Conservation (phyloP, 192 early-diverging fungal species). For the Entomortierella parvispora region DNA sequence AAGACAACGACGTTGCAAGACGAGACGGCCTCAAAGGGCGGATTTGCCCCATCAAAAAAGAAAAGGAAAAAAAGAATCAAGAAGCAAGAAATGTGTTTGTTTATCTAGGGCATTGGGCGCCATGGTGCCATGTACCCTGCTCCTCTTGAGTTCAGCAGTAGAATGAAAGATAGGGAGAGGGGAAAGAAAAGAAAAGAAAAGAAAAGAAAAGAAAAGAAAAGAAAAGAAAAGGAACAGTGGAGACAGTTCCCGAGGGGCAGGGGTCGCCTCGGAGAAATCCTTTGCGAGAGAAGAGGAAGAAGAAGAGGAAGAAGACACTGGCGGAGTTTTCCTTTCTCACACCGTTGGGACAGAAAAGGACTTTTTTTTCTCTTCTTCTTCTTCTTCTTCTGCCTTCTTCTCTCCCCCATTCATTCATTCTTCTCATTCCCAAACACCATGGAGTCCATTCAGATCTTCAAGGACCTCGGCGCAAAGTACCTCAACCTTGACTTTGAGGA, state of each 20-base stretch:
- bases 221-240: neutral
- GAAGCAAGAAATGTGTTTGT: neutral
- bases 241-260: neutral
- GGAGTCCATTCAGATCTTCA: constrained; percentile 36
- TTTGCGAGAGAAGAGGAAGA: neutral
- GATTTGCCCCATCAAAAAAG: constrained; percentile 14
- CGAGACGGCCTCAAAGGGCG: neutral
- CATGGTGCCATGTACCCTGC: neutral
- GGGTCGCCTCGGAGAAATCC: neutral
- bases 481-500: constrained; percentile 45
- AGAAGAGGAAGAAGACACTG: neutral
- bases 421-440: constrained; percentile 11
- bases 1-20: neutral
- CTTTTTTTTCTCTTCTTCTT: neutral
- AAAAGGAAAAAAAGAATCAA: no score
- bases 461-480: constrained; percentile 27
- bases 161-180: neutral
- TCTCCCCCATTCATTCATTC: constrained; percentile 7
- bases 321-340: neutral
- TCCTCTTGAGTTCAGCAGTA: neutral
- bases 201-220: neutral
- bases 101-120: neutral
- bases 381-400: constrained; percentile 11
- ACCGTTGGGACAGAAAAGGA: neutral
- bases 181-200: neutral